Evolutionary conservation across 2,329 filamentous ascomycete species (phyloP).

Genomic region (Fusarium sp.): DNA sequence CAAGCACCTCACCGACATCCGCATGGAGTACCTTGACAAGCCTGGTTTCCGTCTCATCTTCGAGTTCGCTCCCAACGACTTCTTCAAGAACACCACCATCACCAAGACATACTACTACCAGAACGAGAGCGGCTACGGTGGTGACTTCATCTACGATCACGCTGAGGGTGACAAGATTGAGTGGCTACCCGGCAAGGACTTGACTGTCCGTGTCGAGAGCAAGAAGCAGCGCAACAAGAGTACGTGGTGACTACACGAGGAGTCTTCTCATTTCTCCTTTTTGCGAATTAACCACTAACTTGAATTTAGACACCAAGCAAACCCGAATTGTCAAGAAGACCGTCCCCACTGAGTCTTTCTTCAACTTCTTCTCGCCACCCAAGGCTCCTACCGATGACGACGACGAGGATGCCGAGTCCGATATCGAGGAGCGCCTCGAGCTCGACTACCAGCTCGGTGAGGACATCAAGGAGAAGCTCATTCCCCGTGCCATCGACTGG

Average conservation of each 20-base stretch:
- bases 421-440: slow-evolving; percentile 97
- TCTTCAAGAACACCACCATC: slow-evolving; percentile 96
- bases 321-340: slow-evolving; percentile 99
- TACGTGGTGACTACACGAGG: slow-evolving; percentile 58
- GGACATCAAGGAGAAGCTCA: slow-evolving; percentile 99
- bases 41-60: slow-evolving; percentile 99
- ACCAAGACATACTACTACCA: slow-evolving; percentile 99
- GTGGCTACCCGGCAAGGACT: slow-evolving; percentile 92
- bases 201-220: slow-evolving; percentile 95
- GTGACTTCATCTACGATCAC: slow-evolving; percentile 99
- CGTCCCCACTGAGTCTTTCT: slow-evolving; percentile 97
- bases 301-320: slow-evolving; percentile 88
- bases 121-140: slow-evolving; percentile 97
- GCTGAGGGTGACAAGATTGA: slow-evolving; percentile 98
- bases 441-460: slow-evolving; percentile 98
- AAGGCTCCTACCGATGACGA: slow-evolving; percentile 79
- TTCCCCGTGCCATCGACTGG: slow-evolving; percentile 98
- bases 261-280: background rate
- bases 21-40: slow-evolving; percentile 99
- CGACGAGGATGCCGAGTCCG: slow-evolving; percentile 82
- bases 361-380: slow-evolving; percentile 98
- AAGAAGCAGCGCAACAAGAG: slow-evolving; percentile 99
- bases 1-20: slow-evolving; percentile 89
- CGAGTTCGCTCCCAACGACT: slow-evolving; percentile 94
- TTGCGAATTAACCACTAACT: slow-evolving; percentile 8